Conservation (phyloP, 345 rosid species). For the Cardamine occulta region DNA sequence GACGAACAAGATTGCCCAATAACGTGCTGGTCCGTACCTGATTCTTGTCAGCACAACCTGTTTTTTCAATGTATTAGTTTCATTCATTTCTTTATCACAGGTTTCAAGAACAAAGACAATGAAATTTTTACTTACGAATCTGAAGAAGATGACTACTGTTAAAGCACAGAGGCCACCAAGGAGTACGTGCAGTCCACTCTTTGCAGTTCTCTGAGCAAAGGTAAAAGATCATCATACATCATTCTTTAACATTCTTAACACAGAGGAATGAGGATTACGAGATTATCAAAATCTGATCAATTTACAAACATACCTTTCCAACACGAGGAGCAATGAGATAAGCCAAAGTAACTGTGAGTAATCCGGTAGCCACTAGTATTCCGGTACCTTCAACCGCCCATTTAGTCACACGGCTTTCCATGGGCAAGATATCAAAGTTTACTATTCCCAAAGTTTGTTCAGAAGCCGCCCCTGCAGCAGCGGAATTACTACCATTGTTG, state of each 20-base stretch:
- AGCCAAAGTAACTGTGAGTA: slow-evolving; percentile 85
- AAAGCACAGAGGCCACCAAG: slow-evolving; percentile 94
- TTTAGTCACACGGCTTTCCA: slow-evolving; percentile 76
- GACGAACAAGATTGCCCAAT: slow-evolving; percentile 93
- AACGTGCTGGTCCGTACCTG: slow-evolving; percentile 94
- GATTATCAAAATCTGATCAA: slow-evolving; percentile 14
- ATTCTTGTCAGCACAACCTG: slow-evolving; percentile 92
- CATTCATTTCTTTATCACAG: background rate
- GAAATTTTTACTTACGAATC: slow-evolving; percentile 67
- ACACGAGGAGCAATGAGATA: slow-evolving; percentile 98
- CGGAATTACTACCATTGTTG: slow-evolving; percentile 45
- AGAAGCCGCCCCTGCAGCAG: slow-evolving; percentile 36
- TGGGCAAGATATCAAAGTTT: slow-evolving; percentile 53
- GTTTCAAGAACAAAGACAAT: slow-evolving; percentile 18
- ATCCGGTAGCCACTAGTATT: slow-evolving; percentile 85
- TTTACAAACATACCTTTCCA: slow-evolving; percentile 71
- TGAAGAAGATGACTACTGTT: slow-evolving; percentile 88
- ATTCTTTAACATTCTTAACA: background rate
- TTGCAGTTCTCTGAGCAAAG: slow-evolving; percentile 79
- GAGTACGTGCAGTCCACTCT: slow-evolving; percentile 90
- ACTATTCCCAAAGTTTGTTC: slow-evolving; percentile 62
- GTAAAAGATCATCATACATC: slow-evolving; percentile 4
- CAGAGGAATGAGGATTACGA: background rate
- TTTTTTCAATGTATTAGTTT: slow-evolving; percentile 7
- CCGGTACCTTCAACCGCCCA: slow-evolving; percentile 98